Evolutionary conservation across 345 rosid genomes (phyloP).

Genomic region (Euphorbia tirucalli): DNA sequence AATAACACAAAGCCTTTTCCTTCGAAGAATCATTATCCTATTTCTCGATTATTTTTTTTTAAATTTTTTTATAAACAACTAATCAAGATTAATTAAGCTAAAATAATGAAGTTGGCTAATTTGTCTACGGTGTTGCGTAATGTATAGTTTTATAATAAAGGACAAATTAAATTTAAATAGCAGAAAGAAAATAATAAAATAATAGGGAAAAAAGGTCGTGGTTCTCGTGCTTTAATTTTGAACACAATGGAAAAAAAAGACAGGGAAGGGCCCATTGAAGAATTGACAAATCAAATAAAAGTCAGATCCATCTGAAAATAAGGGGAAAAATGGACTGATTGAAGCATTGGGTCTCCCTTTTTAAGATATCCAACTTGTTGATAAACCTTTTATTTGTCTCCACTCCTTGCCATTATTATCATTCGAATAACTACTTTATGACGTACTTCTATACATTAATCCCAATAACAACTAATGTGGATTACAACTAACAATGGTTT

Average conservation of each 20-base stretch:
- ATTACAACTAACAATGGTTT: constrained; percentile 34
- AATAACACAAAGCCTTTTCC: not conserved
- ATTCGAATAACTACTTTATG: not conserved
- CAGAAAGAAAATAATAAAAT: no score
- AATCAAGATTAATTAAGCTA: no score
- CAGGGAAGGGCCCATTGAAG: not conserved
- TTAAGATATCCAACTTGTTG: constrained; percentile 13
- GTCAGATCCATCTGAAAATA: not conserved
- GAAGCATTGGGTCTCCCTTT: no score
- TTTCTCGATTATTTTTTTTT: not conserved
- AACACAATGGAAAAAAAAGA: not conserved
- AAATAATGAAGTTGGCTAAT: no score
- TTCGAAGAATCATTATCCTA: not conserved
- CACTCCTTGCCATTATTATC: not conserved
- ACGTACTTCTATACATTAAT: not conserved
- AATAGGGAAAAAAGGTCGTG: constrained; percentile 1
- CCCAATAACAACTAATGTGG: no score
- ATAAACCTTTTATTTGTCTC: not conserved
- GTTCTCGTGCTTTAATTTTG: constrained; percentile 21
- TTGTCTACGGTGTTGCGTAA: no score
- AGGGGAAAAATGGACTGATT: not conserved
- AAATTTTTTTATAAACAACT: not conserved
- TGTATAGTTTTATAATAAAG: no score
- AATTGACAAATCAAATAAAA: no score
- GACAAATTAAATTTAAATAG: not conserved